A percentile compares a stretch with the other conserved stretches of the same genome.
Conservation (phyloP, 768 basidiomycete species). For the Favolaschia claudopus region DNA sequence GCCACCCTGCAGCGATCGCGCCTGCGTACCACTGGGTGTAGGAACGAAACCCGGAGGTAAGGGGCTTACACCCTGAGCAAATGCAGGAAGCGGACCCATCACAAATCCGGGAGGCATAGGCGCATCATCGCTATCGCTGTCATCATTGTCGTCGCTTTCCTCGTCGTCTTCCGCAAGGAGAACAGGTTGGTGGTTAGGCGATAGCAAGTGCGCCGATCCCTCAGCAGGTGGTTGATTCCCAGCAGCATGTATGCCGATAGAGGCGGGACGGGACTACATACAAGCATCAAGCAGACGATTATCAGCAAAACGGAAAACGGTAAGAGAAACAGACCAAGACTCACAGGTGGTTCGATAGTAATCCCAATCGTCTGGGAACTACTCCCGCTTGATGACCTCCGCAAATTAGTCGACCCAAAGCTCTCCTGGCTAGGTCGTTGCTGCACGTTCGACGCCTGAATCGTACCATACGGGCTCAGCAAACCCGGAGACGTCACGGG, state of each 20-base stretch:
- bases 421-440: constrained; percentile 7
- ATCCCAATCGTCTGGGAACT: constrained; percentile 10
- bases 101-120: constrained; percentile 7
- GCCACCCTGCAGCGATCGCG: constrained; percentile 5
- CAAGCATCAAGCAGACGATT: background rate
- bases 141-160: constrained; percentile 5
- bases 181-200: constrained; percentile 1
- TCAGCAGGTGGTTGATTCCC: background rate
- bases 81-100: constrained; percentile 14
- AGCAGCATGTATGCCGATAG: background rate
- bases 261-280: constrained; percentile 11
- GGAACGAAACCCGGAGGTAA: constrained; percentile 15
- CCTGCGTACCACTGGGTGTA: background rate
- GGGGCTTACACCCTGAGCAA: constrained; percentile 17
- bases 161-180: constrained; percentile 13
- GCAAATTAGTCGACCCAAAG: background rate
- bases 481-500: constrained; percentile 8
- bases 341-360: constrained; percentile 8
- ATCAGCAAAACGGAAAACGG: background rate
- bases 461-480: constrained; percentile 13
- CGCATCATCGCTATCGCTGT: background rate
- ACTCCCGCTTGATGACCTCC: constrained; percentile 10
- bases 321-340: background rate
- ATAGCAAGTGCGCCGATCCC: constrained; percentile 9
- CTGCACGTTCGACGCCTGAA: background rate